Evolutionary conservation across 75 land plant species (phyloP).

Genomic region (Sequoia sempervirens): DNA sequence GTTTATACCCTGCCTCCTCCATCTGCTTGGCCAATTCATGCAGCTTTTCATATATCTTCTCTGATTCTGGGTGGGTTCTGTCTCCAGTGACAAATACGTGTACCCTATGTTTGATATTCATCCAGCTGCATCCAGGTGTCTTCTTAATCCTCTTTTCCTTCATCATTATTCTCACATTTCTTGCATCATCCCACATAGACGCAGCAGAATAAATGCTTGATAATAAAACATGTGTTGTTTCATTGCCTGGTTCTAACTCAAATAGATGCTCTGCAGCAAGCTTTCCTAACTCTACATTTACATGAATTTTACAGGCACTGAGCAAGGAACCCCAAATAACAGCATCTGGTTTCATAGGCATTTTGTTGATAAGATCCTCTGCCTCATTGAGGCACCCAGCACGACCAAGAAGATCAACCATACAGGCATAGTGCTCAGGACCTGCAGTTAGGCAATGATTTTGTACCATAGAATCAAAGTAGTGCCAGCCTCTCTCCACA

Average conservation of each 20-base stretch:
- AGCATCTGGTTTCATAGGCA: slow-evolving; percentile 8
- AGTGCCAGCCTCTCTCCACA: background rate
- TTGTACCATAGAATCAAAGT: slow-evolving; percentile 1
- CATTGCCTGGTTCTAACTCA: slow-evolving; percentile 14
- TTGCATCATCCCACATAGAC: slow-evolving; percentile 6
- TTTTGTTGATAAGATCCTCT: background rate
- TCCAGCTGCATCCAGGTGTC: slow-evolving; percentile 13
- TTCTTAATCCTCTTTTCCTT: slow-evolving; percentile 1
- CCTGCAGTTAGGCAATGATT: slow-evolving; percentile 1
- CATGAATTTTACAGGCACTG: slow-evolving; percentile 6
- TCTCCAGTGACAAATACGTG: slow-evolving; percentile 26
- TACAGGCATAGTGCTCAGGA: slow-evolving; percentile 11
- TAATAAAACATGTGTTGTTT: slow-evolving; percentile 7
- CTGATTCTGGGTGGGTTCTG: slow-evolving; percentile 14
- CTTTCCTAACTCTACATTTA: slow-evolving; percentile 8
- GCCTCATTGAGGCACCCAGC: slow-evolving; percentile 15
- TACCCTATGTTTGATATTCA: slow-evolving; percentile 11
- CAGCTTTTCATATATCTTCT: slow-evolving; percentile 16
- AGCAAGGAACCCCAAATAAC: slow-evolving; percentile 9
- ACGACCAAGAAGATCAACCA: slow-evolving; percentile 18
- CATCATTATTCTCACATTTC: slow-evolving; percentile 7
- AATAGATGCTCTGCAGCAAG: slow-evolving; percentile 8
- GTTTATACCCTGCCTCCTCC: slow-evolving; percentile 12
- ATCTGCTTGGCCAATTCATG: slow-evolving; percentile 1
- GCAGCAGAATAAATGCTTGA: slow-evolving; percentile 13